These are phyloP conservation scores for Backusella macrospora DNA, from an alignment of 192 early-diverging fungal genomes.

Conservation along the genomic window DNA sequence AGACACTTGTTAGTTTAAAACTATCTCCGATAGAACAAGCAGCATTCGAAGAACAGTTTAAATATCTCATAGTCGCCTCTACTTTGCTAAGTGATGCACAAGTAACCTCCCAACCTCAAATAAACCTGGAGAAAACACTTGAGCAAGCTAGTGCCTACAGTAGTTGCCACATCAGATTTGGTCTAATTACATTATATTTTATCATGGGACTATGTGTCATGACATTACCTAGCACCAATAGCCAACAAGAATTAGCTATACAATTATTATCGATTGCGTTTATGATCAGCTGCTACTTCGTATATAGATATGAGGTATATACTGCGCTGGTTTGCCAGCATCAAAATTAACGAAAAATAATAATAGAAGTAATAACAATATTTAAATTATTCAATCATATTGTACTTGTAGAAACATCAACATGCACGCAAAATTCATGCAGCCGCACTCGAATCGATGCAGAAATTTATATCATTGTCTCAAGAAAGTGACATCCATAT, in stretches of 20 bases:
- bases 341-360: background rate
- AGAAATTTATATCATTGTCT: conserved; percentile 1
- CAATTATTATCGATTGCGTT: background rate
- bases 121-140: background rate
- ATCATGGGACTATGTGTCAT: conserved; percentile 10
- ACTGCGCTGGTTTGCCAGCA: background rate
- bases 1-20: background rate
- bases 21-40: conserved; percentile 50
- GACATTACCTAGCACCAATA: background rate
- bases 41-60: conserved; percentile 61
- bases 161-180: background rate
- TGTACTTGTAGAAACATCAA: conserved; percentile 9
- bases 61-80: conserved; percentile 59
- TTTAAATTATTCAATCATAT: background rate
- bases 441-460: conserved; percentile 1
- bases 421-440: conserved; percentile 8
- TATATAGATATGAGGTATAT: background rate
- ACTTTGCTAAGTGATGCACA: conserved; percentile 44
- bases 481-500: conserved; percentile 8
- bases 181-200: background rate
- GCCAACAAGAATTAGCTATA: background rate
- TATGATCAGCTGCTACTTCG: conserved; percentile 1
- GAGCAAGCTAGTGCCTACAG: background rate
- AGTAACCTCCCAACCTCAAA: background rate
- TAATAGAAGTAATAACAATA: background rate